A percentile compares a stretch with the other conserved stretches of the same genome.
Evolutionary conservation across 1,284 basidiomycete species (phyloP).

Genomic region (Lentinula novae-zelandiae): DNA sequence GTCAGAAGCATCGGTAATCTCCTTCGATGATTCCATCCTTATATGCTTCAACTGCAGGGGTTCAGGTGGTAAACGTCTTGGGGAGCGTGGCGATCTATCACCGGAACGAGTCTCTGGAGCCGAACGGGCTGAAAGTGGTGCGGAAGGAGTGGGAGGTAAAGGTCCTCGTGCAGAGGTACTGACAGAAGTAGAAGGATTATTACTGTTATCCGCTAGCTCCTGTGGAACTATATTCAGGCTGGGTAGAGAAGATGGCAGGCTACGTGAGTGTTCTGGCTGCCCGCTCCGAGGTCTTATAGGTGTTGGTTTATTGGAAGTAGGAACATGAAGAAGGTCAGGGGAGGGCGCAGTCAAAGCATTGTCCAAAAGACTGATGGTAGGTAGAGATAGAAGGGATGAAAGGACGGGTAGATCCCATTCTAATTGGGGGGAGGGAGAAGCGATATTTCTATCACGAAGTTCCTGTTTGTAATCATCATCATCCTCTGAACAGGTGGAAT

Average conservation of each 20-base stretch:
- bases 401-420: not conserved
- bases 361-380: not conserved
- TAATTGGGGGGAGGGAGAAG: not conserved
- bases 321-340: not conserved
- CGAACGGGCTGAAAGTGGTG: not conserved
- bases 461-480: not conserved
- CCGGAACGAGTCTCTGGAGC: not conserved
- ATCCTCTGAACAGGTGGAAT: not conserved
- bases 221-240: not conserved
- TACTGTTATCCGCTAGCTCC: not conserved
- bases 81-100: not conserved
- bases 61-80: slow-evolving; percentile 1
- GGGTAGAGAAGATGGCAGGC: not conserved
- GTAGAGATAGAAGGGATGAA: not conserved
- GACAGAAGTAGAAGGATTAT: not conserved
- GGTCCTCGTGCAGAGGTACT: not conserved
- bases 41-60: not conserved
- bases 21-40: not conserved
- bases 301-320: not conserved
- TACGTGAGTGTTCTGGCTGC: not conserved
- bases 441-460: not conserved
- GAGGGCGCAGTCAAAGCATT: not conserved
- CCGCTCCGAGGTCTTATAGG: not conserved
- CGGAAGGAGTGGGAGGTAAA: not conserved
- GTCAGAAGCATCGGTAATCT: not conserved